These are phyloP conservation scores for Fusarium globosum DNA, from an alignment of 2,329 filamentous ascomycete genomes.

Conservation along the genomic window DNA sequence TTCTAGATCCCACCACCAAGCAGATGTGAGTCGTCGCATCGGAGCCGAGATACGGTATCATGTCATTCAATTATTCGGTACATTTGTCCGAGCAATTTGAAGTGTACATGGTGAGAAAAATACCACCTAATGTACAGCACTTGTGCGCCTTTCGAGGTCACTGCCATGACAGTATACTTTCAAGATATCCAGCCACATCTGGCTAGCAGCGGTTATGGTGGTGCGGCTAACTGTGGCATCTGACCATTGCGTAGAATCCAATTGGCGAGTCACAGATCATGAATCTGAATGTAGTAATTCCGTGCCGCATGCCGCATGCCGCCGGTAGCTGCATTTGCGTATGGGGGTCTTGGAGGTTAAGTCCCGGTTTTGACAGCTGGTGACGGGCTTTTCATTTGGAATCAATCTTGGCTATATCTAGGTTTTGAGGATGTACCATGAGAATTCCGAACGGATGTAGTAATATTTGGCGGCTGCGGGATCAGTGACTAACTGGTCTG, in stretches of 20 bases:
- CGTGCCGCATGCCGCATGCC: constrained; percentile 2
- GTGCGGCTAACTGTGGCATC: constrained; percentile 31
- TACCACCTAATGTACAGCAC: neutral
- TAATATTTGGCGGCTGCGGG: neutral
- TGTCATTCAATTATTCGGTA: constrained; percentile 1
- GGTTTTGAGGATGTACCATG: neutral
- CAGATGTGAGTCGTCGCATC: neutral
- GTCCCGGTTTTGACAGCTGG: neutral
- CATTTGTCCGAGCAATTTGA: neutral
- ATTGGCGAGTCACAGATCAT: constrained; percentile 35
- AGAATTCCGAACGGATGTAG: neutral
- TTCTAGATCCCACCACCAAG: neutral
- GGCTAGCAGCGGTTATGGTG: constrained; percentile 1
- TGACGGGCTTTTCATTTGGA: neutral
- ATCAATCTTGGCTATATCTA: neutral
- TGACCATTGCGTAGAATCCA: constrained; percentile 34
- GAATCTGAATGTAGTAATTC: constrained; percentile 4
- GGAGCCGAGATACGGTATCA: constrained; percentile 9
- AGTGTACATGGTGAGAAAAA: neutral
- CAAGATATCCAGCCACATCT: neutral
- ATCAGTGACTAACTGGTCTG: neutral
- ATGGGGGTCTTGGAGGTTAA: neutral
- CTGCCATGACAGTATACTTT: neutral
- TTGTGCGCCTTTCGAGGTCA: neutral
- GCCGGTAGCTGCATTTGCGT: neutral